Conservation (phyloP, 257 asterid genomes). For the Petunia secreta region DNA sequence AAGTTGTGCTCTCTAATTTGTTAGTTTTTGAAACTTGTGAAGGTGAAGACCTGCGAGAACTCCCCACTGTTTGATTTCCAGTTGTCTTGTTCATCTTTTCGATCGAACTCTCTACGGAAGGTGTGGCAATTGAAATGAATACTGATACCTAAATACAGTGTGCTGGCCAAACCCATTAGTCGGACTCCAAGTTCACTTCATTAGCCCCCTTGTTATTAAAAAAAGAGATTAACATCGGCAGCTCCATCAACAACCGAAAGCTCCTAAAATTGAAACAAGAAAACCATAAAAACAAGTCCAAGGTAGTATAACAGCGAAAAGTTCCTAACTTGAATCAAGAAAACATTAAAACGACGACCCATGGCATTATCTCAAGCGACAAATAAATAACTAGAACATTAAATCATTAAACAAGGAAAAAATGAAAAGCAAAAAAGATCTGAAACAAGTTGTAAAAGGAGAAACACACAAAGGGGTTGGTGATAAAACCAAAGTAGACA, state of each 20-base stretch:
- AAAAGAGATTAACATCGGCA: conserved; percentile 42
- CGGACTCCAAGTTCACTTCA: conserved; percentile 17
- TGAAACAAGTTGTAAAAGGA: conserved; percentile 22
- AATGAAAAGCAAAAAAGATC: conserved; percentile 23
- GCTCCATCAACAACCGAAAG: conserved; percentile 46
- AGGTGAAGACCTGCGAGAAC: conserved; percentile 32
- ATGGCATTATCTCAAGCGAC: conserved; percentile 23
- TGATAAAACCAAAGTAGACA: conserved; percentile 5
- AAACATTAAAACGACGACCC: conserved; percentile 17
- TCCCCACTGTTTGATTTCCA: conserved; percentile 40
- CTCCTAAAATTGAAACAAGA: conserved; percentile 24
- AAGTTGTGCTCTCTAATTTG: conserved; percentile 31
- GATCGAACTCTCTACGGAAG: conserved; percentile 39
- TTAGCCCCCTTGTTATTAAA: conserved; percentile 29
- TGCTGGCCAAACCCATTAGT: conserved; percentile 33
- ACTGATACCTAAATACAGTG: conserved; percentile 26
- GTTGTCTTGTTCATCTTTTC: conserved; percentile 49
- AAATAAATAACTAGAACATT: conserved; percentile 22
- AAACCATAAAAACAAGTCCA: conserved; percentile 22
- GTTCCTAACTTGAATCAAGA: background rate
- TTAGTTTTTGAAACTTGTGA: conserved; percentile 35
- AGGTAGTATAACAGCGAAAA: background rate
- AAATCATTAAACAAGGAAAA: conserved; percentile 27
- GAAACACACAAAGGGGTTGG: conserved; percentile 12
- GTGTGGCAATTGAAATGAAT: conserved; percentile 51